Evolutionary conservation across 768 basidiomycete species (phyloP), one percentile per base, ranked within the genome.

Genomic region (Termitomyces sp.): DNA sequence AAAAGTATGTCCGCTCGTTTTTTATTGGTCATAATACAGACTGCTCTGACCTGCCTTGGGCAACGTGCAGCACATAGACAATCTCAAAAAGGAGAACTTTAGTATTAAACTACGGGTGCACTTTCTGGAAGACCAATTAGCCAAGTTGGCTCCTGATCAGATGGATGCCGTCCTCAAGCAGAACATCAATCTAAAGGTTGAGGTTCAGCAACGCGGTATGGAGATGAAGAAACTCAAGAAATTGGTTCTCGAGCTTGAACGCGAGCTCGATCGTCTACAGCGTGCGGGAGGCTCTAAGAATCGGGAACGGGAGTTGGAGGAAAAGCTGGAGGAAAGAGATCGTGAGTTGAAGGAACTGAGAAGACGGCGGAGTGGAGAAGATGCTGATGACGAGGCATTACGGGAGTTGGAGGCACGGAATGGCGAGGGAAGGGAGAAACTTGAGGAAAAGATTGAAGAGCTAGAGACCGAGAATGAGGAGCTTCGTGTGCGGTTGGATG

Each of bases 11-110:
- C 39, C 23, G 4, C 16, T 20, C 31, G 20, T 32, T 16, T 52
- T 32, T 16, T 52, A 35, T 43, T 38, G 7, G 13, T 36, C 36
- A 18, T 20, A 5, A 3, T 23, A 35, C 15, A 41, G 42, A 40
- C 43, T 43, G 25, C 54, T 25, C 46, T 27, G 38, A 54, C 23
- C 29, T 32, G 16, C 10, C 20, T 22, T 5, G 31, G 33, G 47
- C 23, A 35, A 36, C 33, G 33, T 48, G 18, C 42, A 98, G 95
- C 91, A 95, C 69, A 92, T 97, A 66, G 94, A 98, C 72, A 86
- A 85, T 58, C 83, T 94, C 64, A 94, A 96, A 75, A 97, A 95
- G 69, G 95, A 98, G 69, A 96, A 96, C 76, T 98, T 98, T 69
- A 89, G 88, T 64, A 86, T 99, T 67, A 97, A 98, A 70, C 82